Percentiles rank a stretch among this genome's conserved stretches.
phyloP scores from a whole-genome alignment of 176 grass and related monocot genomes.

The Calamus simplicifolius region DNA sequence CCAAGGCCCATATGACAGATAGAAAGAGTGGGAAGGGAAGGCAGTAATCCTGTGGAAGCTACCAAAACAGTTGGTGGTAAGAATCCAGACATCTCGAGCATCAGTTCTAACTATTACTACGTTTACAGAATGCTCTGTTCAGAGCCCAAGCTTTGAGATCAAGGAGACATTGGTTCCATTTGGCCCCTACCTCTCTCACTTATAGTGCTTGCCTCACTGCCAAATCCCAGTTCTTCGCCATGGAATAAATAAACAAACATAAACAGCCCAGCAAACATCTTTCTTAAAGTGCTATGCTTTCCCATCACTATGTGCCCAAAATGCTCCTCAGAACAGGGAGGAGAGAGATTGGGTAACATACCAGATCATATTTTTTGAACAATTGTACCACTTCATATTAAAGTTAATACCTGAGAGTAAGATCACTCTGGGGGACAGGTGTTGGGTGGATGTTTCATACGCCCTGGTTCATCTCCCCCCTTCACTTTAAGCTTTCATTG shows the following conservation, averaged over 20 bases:
- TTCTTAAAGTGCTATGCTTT: neutral
- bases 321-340: neutral
- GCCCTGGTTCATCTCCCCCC: too few relatives aligned
- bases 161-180: neutral
- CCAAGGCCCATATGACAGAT: neutral
- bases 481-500: too few relatives aligned
- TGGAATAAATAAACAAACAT: slow-evolving; percentile 1
- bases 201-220: neutral
- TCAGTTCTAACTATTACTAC: neutral
- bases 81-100: neutral
- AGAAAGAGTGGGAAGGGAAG: neutral
- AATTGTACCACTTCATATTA: too few relatives aligned
- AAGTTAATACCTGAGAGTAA: too few relatives aligned
- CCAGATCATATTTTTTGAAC: too few relatives aligned
- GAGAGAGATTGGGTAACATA: too few relatives aligned
- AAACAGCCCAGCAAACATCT: slow-evolving; percentile 2
- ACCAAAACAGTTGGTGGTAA: neutral
- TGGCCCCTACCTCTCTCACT: neutral
- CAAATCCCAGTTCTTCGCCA: neutral
- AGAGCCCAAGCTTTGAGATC: too few relatives aligned
- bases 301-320: neutral
- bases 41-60: neutral
- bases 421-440: too few relatives aligned
- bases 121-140: neutral
- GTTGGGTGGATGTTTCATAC: too few relatives aligned